Evolutionary conservation across 805 yeast genomes (phyloP).

Genomic region (Saturnispora gosingensis): DNA sequence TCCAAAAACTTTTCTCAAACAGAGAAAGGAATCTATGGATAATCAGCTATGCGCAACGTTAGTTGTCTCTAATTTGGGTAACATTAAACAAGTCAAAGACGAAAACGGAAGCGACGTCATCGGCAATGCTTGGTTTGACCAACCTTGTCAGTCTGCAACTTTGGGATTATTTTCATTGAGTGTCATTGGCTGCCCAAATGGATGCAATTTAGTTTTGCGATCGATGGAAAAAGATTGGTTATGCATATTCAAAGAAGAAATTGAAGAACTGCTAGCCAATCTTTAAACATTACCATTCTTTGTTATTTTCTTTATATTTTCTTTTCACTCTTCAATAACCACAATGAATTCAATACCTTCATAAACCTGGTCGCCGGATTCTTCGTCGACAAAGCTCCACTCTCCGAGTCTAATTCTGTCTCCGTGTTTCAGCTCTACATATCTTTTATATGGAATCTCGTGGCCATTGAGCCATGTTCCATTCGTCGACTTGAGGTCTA

Average conservation of each 20-base stretch:
- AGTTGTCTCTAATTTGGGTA: slow-evolving; percentile 9
- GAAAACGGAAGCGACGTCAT: neutral
- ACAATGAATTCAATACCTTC: slow-evolving; percentile 18
- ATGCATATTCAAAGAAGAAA: slow-evolving; percentile 1
- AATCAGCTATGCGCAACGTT: slow-evolving; percentile 13
- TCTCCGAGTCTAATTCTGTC: slow-evolving; percentile 24
- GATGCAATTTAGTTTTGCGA: slow-evolving; percentile 6
- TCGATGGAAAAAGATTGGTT: slow-evolving; percentile 7
- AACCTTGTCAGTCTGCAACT: slow-evolving; percentile 10
- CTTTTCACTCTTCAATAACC: slow-evolving; percentile 9
- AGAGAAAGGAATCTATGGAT: slow-evolving; percentile 1
- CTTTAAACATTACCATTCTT: neutral
- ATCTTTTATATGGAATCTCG: slow-evolving; percentile 21
- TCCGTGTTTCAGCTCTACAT: slow-evolving; percentile 19
- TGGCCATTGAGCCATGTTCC: slow-evolving; percentile 25
- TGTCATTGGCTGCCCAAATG: slow-evolving; percentile 9
- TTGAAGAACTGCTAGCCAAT: neutral
- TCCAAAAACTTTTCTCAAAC: slow-evolving; percentile 6
- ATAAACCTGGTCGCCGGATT: neutral
- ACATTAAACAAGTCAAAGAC: neutral
- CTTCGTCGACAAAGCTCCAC: slow-evolving; percentile 5
- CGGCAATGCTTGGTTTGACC: slow-evolving; percentile 10
- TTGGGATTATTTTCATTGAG: slow-evolving; percentile 10
- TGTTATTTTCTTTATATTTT: neutral
- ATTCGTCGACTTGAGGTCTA: slow-evolving; percentile 24